phyloP scores from a whole-genome alignment of 2,329 filamentous ascomycete species.

The Coniella lustricola region DNA sequence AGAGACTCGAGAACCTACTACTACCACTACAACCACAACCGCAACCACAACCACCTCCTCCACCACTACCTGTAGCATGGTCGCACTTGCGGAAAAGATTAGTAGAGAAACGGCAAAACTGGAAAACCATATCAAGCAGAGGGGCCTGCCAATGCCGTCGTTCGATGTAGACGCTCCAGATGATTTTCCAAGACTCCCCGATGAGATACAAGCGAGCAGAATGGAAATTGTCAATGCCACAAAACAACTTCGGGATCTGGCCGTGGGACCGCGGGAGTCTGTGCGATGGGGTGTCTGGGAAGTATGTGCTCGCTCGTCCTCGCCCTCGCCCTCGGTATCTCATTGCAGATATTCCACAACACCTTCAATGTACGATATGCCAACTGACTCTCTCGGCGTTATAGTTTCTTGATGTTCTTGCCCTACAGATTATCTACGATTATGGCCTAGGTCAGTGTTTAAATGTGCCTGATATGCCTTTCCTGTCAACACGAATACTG shows the following conservation, averaged over 20 bases:
- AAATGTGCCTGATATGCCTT: conserved; percentile 7
- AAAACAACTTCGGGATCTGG: conserved; percentile 39
- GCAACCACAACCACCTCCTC: too few relatives aligned
- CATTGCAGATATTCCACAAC: not conserved
- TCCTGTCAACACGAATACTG: not conserved
- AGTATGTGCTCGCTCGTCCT: conserved; percentile 31
- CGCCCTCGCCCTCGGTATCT: too few relatives aligned
- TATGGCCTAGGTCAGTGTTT: conserved; percentile 38
- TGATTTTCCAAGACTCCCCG: conserved; percentile 41
- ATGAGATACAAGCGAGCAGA: conserved; percentile 37
- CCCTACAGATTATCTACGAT: conserved; percentile 43
- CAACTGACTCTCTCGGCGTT: not conserved
- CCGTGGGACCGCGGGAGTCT: conserved; percentile 43
- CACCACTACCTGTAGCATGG: conserved; percentile 29
- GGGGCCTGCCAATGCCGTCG: conserved; percentile 33
- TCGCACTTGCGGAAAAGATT: conserved; percentile 41
- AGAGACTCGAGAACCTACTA: not conserved
- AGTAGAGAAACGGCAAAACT: conserved; percentile 41
- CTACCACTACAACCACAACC: conserved; percentile 10
- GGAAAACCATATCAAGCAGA: conserved; percentile 38
- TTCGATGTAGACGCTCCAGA: conserved; percentile 38
- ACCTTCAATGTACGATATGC: not conserved
- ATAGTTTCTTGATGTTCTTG: conserved; percentile 43
- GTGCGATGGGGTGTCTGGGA: conserved; percentile 47
- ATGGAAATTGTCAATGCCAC: conserved; percentile 42